A percentile compares a stretch with the other conserved stretches of the same genome.
These are phyloP conservation scores for Helianthus annuus DNA, from an alignment of 129 eudicot species.

Conservation along the genomic window DNA sequence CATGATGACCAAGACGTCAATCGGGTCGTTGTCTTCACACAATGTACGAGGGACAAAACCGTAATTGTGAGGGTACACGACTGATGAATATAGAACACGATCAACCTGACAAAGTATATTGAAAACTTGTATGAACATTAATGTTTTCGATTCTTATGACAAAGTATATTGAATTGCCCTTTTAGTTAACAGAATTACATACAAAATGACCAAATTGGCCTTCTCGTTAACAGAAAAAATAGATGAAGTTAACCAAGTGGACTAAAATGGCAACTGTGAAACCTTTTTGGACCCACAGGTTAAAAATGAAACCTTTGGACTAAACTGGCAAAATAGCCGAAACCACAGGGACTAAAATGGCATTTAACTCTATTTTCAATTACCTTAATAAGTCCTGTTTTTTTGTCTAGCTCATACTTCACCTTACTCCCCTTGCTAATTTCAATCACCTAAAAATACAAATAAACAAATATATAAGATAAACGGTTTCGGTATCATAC, in stretches of 20 bases:
- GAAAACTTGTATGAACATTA: constrained; percentile 7
- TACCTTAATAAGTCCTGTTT: constrained; percentile 93
- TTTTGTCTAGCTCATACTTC: constrained; percentile 93
- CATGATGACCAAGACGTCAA: constrained; percentile 94
- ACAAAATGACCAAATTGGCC: no score
- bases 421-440: constrained; percentile 94
- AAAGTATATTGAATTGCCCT: no score
- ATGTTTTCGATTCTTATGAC: constrained; percentile 8
- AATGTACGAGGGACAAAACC: constrained; percentile 95
- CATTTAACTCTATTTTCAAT: constrained; percentile 8
- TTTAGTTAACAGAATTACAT: no score
- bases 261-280: no score
- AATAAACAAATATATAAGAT: background rate
- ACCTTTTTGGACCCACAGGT: no score
- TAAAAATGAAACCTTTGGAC: no score
- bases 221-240: no score
- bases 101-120: constrained; percentile 62
- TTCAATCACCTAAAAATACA: constrained; percentile 73
- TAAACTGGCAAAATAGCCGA: no score
- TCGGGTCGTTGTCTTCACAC: constrained; percentile 90
- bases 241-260: no score
- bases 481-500: no score
- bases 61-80: constrained; percentile 94
- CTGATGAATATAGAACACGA: constrained; percentile 91
- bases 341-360: no score